Base-by-base conservation (phyloP, 768 basidiomycete genomes). In the Pilatotrama ljubarskyi region DNA sequence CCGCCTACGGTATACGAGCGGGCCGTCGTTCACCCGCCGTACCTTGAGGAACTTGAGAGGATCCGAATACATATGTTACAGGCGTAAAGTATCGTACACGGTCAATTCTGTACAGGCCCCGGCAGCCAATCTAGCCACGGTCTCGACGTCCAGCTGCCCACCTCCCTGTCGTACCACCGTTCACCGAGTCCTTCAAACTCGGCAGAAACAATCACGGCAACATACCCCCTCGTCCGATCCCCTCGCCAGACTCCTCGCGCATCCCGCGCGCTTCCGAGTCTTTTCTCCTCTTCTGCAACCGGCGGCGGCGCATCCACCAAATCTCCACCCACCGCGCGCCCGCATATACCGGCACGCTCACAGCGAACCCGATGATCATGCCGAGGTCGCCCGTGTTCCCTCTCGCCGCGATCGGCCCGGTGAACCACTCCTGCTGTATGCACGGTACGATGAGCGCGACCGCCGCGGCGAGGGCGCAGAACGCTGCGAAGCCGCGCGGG, bases 371-470 rank as follows among this genome's bases (percentile, higher is more conserved):
- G 17, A 65, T 51, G 14, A 69, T 36, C 66, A 84, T 73, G 2
- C 78, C 81, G 38, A 83, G 75, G 59, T 84, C 82, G 22, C 82
- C 82, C 18, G 79, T 76, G 14, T 32, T 32, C 29, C 76, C 74
- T 8, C 54, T 51, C n/a, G 51, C 64, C 37, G 83, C 83, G 41
- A 84, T 74, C 2, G 81, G 80, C 1, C 82, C 83, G 10, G 76
- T 74, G 61, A 74, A 84, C 79, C 79, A 84, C 53, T 24, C 77
- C 55, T 84, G 81, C 57, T 77, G 73, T 78, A 83, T 83, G 63
- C 78, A 79, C 20, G 78, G 72, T 14, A 82, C 73, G 51, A 79
- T 68, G 40, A 76, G 64, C 10, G 76, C 73, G 20, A 74, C 70
- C 7, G 72, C 73, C 17, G 72, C 75, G 15, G 71, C 36, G 48